These are phyloP conservation scores for Microascus cirrosus DNA, from an alignment of 2,329 filamentous ascomycete species.

Conservation along the genomic window DNA sequence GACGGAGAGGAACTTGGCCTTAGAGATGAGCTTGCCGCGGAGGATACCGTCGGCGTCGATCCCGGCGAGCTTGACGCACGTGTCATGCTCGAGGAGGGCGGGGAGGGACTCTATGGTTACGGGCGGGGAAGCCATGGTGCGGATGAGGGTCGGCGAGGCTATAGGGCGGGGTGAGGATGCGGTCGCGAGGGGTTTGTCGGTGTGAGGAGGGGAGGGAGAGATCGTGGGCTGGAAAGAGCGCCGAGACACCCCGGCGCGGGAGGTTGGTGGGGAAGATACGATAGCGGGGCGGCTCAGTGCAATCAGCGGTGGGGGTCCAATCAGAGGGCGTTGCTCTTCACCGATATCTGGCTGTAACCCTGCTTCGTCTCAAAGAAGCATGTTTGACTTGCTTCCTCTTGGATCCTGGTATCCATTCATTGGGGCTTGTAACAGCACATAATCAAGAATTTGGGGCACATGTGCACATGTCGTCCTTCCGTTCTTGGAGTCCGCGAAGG, in stretches of 20 bases:
- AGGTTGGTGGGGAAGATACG: background rate
- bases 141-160: too few relatives aligned
- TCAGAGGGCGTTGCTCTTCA: background rate
- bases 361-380: background rate
- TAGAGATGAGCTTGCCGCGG: constrained; percentile 82
- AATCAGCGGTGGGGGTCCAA: background rate
- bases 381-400: background rate
- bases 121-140: constrained; percentile 2
- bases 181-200: background rate
- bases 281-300: background rate
- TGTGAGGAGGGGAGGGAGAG: background rate
- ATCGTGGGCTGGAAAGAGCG: background rate
- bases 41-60: constrained; percentile 80
- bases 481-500: too few relatives aligned
- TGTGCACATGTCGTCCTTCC: too few relatives aligned
- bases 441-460: too few relatives aligned
- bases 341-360: background rate
- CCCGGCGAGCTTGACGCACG: constrained; percentile 76
- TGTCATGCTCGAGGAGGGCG: constrained; percentile 57
- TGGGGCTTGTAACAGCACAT: too few relatives aligned
- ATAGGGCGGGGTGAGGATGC: background rate
- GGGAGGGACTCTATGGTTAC: constrained; percentile 56
- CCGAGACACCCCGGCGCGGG: background rate
- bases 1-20: constrained; percentile 83
- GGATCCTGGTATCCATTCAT: background rate